Conservation (phyloP, 164 flowering plant genomes). For the Vitis amurensis region DNA sequence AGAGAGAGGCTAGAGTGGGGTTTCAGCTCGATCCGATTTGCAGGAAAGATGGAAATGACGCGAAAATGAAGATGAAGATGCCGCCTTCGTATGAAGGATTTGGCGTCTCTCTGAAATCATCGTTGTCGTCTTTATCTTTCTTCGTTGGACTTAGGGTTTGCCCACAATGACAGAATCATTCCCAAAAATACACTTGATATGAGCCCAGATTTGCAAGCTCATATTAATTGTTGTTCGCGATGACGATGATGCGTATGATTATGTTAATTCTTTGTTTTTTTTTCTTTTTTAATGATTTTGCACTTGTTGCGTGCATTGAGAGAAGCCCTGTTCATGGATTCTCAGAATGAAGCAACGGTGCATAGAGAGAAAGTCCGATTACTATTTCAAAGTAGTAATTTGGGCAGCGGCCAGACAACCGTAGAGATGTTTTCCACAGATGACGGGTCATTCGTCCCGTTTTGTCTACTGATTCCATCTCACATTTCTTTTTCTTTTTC, state of each 20-base stretch:
- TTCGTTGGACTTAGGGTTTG: conserved; percentile 19
- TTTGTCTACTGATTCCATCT: conserved; percentile 70
- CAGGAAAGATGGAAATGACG: not conserved
- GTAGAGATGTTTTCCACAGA: conserved; percentile 79
- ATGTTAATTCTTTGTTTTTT: not conserved
- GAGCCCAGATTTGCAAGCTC: conserved; percentile 27
- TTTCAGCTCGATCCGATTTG: conserved; percentile 2
- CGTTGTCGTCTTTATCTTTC: not conserved
- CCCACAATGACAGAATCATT: conserved; percentile 39
- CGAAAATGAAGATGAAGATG: conserved; percentile 9
- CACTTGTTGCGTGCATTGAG: conserved; percentile 21
- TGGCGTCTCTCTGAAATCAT: conserved; percentile 9
- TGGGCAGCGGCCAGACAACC: conserved; percentile 85
- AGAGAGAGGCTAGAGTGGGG: conserved; percentile 74
- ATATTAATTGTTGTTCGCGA: not conserved
- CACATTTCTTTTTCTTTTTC: conserved; percentile 32
- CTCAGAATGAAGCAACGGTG: conserved; percentile 20
- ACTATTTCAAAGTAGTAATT: not conserved
- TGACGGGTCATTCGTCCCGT: conserved; percentile 30
- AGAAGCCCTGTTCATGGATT: not conserved
- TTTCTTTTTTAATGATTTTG: conserved; percentile 2
- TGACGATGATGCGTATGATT: too few species aligned
- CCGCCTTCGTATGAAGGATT: conserved; percentile 18
- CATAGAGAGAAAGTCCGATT: conserved; percentile 36
- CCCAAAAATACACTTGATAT: conserved; percentile 57